Percentiles rank a stretch among this genome's conserved stretches.
phyloP scores from a whole-genome alignment of 768 basidiomycete species.

The Cyclocybe aegerita region DNA sequence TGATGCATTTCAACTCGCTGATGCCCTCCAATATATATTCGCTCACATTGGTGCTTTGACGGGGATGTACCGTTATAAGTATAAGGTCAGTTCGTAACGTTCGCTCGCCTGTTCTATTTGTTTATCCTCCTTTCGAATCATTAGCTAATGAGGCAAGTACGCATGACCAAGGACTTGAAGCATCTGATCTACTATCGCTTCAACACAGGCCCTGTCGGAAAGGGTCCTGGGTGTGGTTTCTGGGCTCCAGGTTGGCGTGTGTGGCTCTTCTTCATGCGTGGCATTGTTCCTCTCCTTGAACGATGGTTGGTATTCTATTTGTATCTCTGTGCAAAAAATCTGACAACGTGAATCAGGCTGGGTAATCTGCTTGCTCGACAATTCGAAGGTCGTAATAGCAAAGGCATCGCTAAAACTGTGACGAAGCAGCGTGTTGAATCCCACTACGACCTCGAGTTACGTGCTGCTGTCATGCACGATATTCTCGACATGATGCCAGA shows the following conservation, averaged over 20 bases:
- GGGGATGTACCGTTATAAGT: conserved; percentile 99
- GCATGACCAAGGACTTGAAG: conserved; percentile 99
- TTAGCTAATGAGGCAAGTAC: conserved; percentile 97
- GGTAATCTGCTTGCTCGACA: conserved; percentile 97
- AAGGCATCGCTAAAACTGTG: conserved; percentile 95
- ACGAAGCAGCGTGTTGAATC: conserved; percentile 99
- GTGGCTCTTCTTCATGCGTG: conserved; percentile 99
- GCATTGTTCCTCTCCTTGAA: conserved; percentile 96
- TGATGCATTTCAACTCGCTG: conserved; percentile 98
- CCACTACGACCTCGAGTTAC: conserved; percentile 95
- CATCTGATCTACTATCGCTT: conserved; percentile 98
- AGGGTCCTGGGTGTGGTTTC: conserved; percentile 98
- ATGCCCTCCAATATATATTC: conserved; percentile 97
- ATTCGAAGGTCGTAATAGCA: conserved; percentile 97
- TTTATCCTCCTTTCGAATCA: background rate
- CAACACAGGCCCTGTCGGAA: conserved; percentile 99
- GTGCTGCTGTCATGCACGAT: conserved; percentile 99
- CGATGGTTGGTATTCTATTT: conserved; percentile 63
- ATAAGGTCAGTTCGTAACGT: conserved; percentile 63
- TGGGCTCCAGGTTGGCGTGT: conserved; percentile 99
- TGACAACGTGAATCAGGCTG: conserved; percentile 45
- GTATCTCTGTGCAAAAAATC: background rate
- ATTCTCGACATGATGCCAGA: conserved; percentile 99
- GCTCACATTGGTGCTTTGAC: conserved; percentile 96
- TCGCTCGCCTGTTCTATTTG: background rate